These are phyloP conservation scores for Beta corolliflora DNA, from an alignment of 179 eudicot genomes.

Conservation along the genomic window DNA sequence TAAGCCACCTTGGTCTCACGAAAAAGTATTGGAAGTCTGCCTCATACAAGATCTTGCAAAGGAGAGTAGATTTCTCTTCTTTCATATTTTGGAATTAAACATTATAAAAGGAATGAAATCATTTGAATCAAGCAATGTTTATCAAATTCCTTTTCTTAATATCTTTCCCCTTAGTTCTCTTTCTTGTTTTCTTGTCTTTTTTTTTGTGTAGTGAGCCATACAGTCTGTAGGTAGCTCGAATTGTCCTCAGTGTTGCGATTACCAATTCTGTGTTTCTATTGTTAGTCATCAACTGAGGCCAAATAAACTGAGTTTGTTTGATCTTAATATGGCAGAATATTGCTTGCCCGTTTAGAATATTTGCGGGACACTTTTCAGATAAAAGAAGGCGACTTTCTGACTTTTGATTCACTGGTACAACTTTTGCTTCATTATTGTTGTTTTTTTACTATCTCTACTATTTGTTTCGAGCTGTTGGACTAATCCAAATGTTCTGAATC, in stretches of 20 bases:
- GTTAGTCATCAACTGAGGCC: not conserved
- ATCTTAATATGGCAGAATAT: slow-evolving; percentile 51
- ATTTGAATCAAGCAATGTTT: not conserved
- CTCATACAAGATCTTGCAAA: too few species aligned
- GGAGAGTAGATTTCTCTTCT: too few species aligned
- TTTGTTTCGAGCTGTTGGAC: slow-evolving; percentile 18
- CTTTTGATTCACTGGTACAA: slow-evolving; percentile 92
- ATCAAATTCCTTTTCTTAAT: not conserved
- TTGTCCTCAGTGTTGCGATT: not conserved
- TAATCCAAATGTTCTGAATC: slow-evolving; percentile 27
- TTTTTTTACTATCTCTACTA: not conserved
- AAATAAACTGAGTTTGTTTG: slow-evolving; percentile 2
- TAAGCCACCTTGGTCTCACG: too few species aligned
- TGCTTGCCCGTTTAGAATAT: slow-evolving; percentile 87
- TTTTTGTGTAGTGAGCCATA: not conserved
- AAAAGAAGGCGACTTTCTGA: slow-evolving; percentile 91
- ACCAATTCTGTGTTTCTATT: not conserved
- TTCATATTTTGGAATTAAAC: too few species aligned
- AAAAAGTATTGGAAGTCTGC: too few species aligned
- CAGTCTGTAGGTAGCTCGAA: not conserved
- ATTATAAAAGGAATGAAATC: not conserved
- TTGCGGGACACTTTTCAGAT: slow-evolving; percentile 90
- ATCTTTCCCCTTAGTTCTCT: not conserved
- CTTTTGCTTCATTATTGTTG: not conserved
- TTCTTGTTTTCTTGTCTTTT: not conserved